These are phyloP conservation scores for Penicillium psychrofluorescens DNA, from an alignment of 495 filamentous ascomycete species.

Conservation along the genomic window DNA sequence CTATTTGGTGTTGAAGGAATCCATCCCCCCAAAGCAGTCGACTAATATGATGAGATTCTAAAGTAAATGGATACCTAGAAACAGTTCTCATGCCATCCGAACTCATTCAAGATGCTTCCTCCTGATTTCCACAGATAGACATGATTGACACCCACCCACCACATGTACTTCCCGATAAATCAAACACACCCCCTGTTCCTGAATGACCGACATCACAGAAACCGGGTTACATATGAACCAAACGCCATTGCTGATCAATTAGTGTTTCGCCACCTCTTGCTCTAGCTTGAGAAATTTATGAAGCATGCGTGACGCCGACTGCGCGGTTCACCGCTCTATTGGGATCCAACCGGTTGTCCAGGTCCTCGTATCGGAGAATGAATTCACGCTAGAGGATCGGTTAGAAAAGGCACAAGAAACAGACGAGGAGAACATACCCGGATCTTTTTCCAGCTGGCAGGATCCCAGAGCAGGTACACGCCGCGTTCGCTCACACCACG, in stretches of 20 bases:
- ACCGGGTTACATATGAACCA: slow-evolving; percentile 15
- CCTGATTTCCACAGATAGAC: slow-evolving; percentile 15
- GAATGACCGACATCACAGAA: slow-evolving; percentile 20
- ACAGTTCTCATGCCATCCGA: too few species aligned
- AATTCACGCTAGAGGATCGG: slow-evolving; percentile 55
- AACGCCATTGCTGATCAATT: slow-evolving; percentile 30
- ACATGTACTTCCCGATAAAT: slow-evolving; percentile 13
- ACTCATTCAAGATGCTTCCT: background rate
- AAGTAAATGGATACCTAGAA: too few species aligned
- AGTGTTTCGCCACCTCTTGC: slow-evolving; percentile 4
- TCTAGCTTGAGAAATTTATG: slow-evolving; percentile 20
- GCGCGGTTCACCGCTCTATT: slow-evolving; percentile 26
- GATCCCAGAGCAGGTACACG: slow-evolving; percentile 85
- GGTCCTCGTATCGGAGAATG: slow-evolving; percentile 68
- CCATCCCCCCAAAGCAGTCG: too few species aligned
- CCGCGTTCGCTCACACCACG: slow-evolving; percentile 70
- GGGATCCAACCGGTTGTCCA: slow-evolving; percentile 53
- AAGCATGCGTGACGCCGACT: slow-evolving; percentile 31
- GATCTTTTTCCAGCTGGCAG: slow-evolving; percentile 74
- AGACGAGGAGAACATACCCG: slow-evolving; percentile 49
- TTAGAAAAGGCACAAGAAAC: background rate
- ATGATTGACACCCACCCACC: slow-evolving; percentile 1
- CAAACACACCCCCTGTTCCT: slow-evolving; percentile 9
- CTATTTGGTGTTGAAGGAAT: too few species aligned
- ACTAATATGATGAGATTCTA: too few species aligned